phyloP scores from a whole-genome alignment of 106 monocot species.

The Hemerocallis citrina region DNA sequence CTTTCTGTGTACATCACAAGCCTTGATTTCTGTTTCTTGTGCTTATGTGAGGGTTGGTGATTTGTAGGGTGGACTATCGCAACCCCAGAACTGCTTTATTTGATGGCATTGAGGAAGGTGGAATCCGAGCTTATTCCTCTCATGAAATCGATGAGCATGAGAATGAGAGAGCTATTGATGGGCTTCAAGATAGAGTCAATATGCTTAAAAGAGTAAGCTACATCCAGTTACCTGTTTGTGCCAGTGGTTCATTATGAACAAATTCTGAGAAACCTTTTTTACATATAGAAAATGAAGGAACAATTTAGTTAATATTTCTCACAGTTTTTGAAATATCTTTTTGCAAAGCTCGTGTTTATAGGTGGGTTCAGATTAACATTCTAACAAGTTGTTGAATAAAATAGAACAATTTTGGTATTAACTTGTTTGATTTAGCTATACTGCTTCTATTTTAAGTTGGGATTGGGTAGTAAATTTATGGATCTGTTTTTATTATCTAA shows the following conservation, averaged over 20 bases:
- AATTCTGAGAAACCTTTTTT: too few species aligned
- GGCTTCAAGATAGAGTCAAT: conserved; percentile 49
- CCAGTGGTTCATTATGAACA: neutral
- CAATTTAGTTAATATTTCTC: too few species aligned
- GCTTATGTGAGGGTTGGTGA: conserved; percentile 1
- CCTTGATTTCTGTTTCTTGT: too few species aligned
- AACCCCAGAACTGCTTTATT: conserved; percentile 40
- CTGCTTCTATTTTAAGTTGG: too few species aligned
- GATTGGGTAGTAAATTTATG: too few species aligned
- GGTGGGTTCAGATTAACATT: too few species aligned
- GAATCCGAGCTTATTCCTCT: conserved; percentile 25
- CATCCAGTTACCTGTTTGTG: neutral
- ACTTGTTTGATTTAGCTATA: too few species aligned
- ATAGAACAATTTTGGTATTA: neutral
- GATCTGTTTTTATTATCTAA: too few species aligned
- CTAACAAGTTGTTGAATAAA: neutral
- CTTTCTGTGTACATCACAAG: too few species aligned
- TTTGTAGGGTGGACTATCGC: conserved; percentile 33
- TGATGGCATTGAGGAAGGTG: conserved; percentile 61
- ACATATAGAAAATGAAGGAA: too few species aligned
- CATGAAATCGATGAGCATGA: conserved; percentile 51
- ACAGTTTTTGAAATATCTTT: too few species aligned
- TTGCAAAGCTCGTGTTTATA: too few species aligned
- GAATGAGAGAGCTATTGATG: conserved; percentile 39
- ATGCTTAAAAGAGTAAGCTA: conserved; percentile 45